A percentile compares a stretch with the other conserved stretches of the same genome.
Evolutionary conservation across 495 filamentous ascomycete genomes (phyloP).

Genomic region (Penicillium roqueforti): DNA sequence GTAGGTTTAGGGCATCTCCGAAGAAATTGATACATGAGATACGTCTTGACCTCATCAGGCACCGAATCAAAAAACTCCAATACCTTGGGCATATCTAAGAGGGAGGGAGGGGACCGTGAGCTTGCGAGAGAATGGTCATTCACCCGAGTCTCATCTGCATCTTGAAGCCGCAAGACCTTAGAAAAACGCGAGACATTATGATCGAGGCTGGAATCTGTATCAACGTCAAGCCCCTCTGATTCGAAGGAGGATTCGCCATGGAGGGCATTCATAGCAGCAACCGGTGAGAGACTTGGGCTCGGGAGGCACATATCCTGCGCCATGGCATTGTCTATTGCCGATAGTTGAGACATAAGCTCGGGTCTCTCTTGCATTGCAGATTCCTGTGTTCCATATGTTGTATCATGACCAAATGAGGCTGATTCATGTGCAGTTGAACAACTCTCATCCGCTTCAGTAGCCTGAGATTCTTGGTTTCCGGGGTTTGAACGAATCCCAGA

Average conservation of each 20-base stretch:
- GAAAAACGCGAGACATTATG: conserved; percentile 29
- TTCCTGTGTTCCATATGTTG: conserved; percentile 23
- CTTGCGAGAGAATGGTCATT: conserved; percentile 10
- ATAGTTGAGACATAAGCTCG: conserved; percentile 30
- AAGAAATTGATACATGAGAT: conserved; percentile 94
- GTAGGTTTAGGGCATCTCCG: conserved; percentile 85
- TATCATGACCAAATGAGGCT: conserved; percentile 19
- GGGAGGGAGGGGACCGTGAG: conserved; percentile 35
- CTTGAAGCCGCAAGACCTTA: conserved; percentile 20
- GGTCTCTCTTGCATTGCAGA: conserved; percentile 19
- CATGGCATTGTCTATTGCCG: conserved; percentile 53
- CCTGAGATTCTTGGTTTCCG: conserved; percentile 11
- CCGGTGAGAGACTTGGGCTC: conserved; percentile 90
- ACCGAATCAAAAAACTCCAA: conserved; percentile 87
- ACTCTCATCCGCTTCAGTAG: conserved; percentile 3
- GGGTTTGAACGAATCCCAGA: conserved; percentile 6
- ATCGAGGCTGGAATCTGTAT: conserved; percentile 46
- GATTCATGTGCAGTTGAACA: conserved; percentile 15
- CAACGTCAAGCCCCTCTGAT: conserved; percentile 41
- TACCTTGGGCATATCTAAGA: conserved; percentile 77
- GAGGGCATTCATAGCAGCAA: conserved; percentile 68
- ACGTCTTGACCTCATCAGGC: conserved; percentile 81
- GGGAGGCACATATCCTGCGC: conserved; percentile 88
- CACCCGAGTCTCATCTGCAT: conserved; percentile 8
- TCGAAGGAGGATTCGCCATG: conserved; percentile 46